Conservation (phyloP, 805 yeast species). For the Wickerhamiella qilinensis region DNA sequence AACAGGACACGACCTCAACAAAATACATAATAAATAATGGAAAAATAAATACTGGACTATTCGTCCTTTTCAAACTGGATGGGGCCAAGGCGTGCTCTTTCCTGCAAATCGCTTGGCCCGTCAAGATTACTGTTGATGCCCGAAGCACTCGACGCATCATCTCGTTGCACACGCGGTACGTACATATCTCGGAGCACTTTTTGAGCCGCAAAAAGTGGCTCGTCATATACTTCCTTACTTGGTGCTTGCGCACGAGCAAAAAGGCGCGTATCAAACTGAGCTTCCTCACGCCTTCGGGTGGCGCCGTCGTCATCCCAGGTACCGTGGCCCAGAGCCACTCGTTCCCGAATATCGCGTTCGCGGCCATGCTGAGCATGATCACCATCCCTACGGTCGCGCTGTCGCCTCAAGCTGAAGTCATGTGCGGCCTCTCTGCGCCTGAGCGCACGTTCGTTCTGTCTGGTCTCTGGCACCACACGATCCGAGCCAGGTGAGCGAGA, state of each 20-base stretch:
- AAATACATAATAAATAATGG: neutral
- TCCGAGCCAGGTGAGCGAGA: neutral
- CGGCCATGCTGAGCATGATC: too few relatives aligned
- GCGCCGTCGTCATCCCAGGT: slow-evolving; percentile 18
- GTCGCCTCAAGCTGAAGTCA: slow-evolving; percentile 21
- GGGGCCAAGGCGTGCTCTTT: slow-evolving; percentile 21
- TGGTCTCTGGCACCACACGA: too few relatives aligned
- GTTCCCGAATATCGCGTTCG: slow-evolving; percentile 37
- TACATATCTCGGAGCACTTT: slow-evolving; percentile 36
- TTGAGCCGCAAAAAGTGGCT: slow-evolving; percentile 39
- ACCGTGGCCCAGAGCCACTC: slow-evolving; percentile 32
- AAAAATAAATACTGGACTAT: neutral
- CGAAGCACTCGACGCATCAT: neutral
- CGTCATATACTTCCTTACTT: slow-evolving; percentile 34
- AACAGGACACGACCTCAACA: too few relatives aligned
- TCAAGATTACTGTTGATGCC: neutral
- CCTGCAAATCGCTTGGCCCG: neutral
- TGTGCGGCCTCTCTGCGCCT: slow-evolving; percentile 32
- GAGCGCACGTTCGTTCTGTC: slow-evolving; percentile 19
- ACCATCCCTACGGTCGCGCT: slow-evolving; percentile 17
- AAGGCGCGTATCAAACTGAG: slow-evolving; percentile 43
- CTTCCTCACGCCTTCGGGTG: slow-evolving; percentile 5
- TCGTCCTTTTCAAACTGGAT: slow-evolving; percentile 31
- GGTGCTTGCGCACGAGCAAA: slow-evolving; percentile 31
- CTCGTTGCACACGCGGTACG: slow-evolving; percentile 22